A percentile compares a stretch with the other conserved stretches of the same genome.
These are phyloP conservation scores for Rubroboletus satanas DNA, from an alignment of 768 basidiomycete species.

Conservation along the genomic window DNA sequence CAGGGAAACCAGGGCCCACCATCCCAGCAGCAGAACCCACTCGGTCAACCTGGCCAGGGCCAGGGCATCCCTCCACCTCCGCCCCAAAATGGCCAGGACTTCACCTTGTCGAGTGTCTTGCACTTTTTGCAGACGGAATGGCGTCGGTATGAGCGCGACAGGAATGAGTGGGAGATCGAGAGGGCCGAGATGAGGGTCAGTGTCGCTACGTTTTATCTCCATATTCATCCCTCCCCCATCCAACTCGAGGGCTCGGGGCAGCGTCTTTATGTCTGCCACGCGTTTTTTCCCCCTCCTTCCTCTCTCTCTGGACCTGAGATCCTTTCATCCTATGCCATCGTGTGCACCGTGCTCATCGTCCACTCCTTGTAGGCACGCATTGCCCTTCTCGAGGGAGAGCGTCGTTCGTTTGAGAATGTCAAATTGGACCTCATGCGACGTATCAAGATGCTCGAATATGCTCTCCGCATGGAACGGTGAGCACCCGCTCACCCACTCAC, in stretches of 20 bases:
- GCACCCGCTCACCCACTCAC: conserved; percentile 24
- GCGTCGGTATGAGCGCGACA: conserved; percentile 95
- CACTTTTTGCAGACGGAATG: conserved; percentile 99
- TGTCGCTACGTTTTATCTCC: conserved; percentile 21
- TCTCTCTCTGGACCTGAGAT: neutral
- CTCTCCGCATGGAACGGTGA: conserved; percentile 92
- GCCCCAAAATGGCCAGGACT: conserved; percentile 86
- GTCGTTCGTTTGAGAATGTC: conserved; percentile 94
- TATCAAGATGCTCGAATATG: conserved; percentile 99
- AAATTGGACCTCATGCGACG: conserved; percentile 93
- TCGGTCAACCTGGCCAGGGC: conserved; percentile 52
- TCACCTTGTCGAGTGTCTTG: conserved; percentile 88
- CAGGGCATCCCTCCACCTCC: conserved; percentile 67
- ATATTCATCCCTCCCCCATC: neutral
- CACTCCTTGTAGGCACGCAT: conserved; percentile 72
- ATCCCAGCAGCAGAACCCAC: conserved; percentile 55
- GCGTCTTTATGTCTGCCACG: neutral
- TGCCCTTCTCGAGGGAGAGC: conserved; percentile 94
- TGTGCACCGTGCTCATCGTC: conserved; percentile 15
- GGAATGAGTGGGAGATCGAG: conserved; percentile 99
- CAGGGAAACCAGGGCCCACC: conserved; percentile 37
- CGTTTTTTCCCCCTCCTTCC: neutral
- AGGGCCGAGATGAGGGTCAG: conserved; percentile 97
- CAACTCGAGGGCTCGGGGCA: neutral
- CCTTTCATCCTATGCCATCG: neutral